Evolutionary conservation across 208 protist genomes (phyloP).

Genomic region (Tritrichomonas musculus): DNA sequence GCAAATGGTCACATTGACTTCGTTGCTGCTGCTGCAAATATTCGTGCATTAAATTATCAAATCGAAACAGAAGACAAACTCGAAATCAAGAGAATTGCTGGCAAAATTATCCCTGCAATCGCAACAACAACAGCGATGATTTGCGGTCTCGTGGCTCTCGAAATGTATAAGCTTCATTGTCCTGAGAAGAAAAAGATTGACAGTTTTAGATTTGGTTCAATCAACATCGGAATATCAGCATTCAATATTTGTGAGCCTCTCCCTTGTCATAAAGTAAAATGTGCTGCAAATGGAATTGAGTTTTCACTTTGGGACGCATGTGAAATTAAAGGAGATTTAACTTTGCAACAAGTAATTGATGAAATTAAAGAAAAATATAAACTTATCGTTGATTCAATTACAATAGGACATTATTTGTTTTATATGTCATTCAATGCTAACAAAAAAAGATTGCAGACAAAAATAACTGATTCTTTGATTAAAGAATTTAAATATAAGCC

Average conservation of each 20-base stretch:
- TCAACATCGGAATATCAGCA: background rate
- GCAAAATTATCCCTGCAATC: constrained; percentile 99
- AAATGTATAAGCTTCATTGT: constrained; percentile 83
- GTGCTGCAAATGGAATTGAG: background rate
- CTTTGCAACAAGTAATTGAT: background rate
- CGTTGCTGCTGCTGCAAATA: constrained; percentile 56
- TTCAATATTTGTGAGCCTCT: background rate
- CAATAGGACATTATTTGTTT: background rate
- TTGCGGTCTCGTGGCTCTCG: constrained; percentile 87
- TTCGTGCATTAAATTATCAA: constrained; percentile 56
- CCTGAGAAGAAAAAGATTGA: background rate
- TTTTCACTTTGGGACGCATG: background rate
- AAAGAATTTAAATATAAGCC: background rate
- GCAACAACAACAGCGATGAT: constrained; percentile 98
- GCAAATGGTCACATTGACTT: constrained; percentile 61
- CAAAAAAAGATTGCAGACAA: background rate
- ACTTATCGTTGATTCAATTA: background rate
- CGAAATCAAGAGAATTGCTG: constrained; percentile 58
- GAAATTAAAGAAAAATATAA: background rate
- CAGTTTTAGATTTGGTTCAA: background rate
- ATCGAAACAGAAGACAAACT: constrained; percentile 45
- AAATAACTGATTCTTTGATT: background rate
- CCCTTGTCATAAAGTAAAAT: background rate
- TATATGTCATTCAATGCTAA: background rate
- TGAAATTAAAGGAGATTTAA: background rate